phyloP scores from a whole-genome alignment of 345 rosid species.

The Lumnitzera racemosa region DNA sequence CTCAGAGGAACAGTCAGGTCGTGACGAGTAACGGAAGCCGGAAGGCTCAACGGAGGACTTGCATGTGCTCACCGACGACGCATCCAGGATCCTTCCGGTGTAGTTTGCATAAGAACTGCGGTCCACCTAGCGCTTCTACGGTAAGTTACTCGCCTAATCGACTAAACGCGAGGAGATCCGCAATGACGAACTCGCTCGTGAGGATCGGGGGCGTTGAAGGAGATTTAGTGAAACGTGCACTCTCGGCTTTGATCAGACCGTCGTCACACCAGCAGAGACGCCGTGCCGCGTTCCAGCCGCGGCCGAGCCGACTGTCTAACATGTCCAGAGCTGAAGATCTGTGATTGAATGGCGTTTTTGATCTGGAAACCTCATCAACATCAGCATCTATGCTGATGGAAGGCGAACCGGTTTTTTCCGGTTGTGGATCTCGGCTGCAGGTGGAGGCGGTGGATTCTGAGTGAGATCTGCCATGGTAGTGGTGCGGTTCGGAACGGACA shows the following conservation, averaged over 20 bases:
- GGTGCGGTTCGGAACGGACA: slow-evolving; percentile 6
- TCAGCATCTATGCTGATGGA: neutral
- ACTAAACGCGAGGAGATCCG: slow-evolving; percentile 59
- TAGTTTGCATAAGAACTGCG: slow-evolving; percentile 47
- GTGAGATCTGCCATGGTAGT: neutral
- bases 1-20: slow-evolving; percentile 14
- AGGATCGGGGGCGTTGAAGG: slow-evolving; percentile 68
- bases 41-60: slow-evolving; percentile 30
- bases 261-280: slow-evolving; percentile 44
- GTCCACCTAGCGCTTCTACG: slow-evolving; percentile 2
- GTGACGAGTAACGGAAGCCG: slow-evolving; percentile 19
- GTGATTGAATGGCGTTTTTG: neutral
- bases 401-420: neutral
- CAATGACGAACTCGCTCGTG: slow-evolving; percentile 68
- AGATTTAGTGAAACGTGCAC: slow-evolving; percentile 45
- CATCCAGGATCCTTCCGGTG: slow-evolving; percentile 85
- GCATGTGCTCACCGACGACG: slow-evolving; percentile 70
- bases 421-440: neutral
- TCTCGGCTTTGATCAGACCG: slow-evolving; percentile 48
- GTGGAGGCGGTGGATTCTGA: neutral
- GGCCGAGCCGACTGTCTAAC: slow-evolving; percentile 56
- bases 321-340: slow-evolving; percentile 37
- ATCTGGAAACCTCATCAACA: too few species aligned
- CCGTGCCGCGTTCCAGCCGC: slow-evolving; percentile 51
- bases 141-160: slow-evolving; percentile 33